phyloP scores from a whole-genome alignment of 1,139 yeast genomes.

The Scheffersomyces illinoinensis region DNA sequence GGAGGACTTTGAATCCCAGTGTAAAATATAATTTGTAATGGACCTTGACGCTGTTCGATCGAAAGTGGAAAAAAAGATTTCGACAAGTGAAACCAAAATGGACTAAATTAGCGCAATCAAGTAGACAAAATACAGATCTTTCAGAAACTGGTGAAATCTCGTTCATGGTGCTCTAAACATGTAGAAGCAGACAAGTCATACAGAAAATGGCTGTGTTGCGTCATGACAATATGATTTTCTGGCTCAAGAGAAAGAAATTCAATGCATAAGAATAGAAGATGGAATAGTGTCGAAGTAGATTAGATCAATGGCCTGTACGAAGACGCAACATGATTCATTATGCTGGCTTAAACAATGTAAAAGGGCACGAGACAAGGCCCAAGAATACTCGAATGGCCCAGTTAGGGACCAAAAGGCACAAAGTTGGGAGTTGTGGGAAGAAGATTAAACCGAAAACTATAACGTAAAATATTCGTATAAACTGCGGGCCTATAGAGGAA shows the following conservation, averaged over 20 bases:
- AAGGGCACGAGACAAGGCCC: not conserved
- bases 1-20: not conserved
- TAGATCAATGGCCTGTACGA: not conserved
- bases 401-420: not conserved
- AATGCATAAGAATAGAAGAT: not conserved
- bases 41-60: not conserved
- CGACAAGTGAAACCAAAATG: not conserved
- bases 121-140: not conserved
- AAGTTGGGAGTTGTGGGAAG: not conserved
- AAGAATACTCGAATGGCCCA: not conserved
- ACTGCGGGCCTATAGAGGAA: not conserved
- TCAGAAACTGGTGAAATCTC: not conserved
- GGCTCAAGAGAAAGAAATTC: not conserved
- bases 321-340: not conserved
- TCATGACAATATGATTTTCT: not conserved
- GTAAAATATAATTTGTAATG: not conserved
- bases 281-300: not conserved
- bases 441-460: not conserved
- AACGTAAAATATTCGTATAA: not conserved
- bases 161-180: not conserved
- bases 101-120: not conserved
- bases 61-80: not conserved
- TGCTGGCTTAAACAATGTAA: not conserved
- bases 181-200: not conserved
- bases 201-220: not conserved